phyloP scores from a whole-genome alignment of 106 monocot species.

The Apostasia shenzhenica region DNA sequence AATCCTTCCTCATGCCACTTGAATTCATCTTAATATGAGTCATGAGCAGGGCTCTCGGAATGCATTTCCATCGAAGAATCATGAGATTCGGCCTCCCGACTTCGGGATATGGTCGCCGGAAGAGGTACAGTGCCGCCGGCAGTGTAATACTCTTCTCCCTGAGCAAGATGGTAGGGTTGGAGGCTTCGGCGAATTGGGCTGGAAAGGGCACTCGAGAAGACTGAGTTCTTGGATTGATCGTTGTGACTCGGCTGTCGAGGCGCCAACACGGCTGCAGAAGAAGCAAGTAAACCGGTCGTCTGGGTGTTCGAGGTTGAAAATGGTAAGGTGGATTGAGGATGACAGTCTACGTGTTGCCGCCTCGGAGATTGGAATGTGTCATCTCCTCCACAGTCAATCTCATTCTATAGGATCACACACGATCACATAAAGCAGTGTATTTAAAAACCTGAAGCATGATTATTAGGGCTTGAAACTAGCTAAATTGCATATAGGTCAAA shows the following conservation, averaged over 20 bases:
- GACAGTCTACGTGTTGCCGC: slow-evolving; percentile 21
- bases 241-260: slow-evolving; percentile 18
- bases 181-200: slow-evolving; percentile 56
- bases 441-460: too few relatives aligned
- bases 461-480: too few relatives aligned
- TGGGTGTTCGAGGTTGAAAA: slow-evolving; percentile 19
- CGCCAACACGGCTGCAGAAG: slow-evolving; percentile 17
- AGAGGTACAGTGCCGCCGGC: slow-evolving; percentile 1
- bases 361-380: slow-evolving; percentile 51
- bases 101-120: background rate
- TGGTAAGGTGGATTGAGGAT: slow-evolving; percentile 13
- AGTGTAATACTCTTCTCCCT: slow-evolving; percentile 10
- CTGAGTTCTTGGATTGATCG: slow-evolving; percentile 50
- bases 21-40: slow-evolving; percentile 11
- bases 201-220: slow-evolving; percentile 70
- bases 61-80: slow-evolving; percentile 53
- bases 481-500: too few relatives aligned
- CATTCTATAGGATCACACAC: slow-evolving; percentile 37
- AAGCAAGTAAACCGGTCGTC: slow-evolving; percentile 13
- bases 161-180: slow-evolving; percentile 61
- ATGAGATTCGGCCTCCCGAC: slow-evolving; percentile 24
- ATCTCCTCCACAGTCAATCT: slow-evolving; percentile 63
- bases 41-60: slow-evolving; percentile 30
- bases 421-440: too few relatives aligned
- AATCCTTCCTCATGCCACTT: too few relatives aligned